Conservation (phyloP, 1,139 yeast species). For the Geotrichum candidum region DNA sequence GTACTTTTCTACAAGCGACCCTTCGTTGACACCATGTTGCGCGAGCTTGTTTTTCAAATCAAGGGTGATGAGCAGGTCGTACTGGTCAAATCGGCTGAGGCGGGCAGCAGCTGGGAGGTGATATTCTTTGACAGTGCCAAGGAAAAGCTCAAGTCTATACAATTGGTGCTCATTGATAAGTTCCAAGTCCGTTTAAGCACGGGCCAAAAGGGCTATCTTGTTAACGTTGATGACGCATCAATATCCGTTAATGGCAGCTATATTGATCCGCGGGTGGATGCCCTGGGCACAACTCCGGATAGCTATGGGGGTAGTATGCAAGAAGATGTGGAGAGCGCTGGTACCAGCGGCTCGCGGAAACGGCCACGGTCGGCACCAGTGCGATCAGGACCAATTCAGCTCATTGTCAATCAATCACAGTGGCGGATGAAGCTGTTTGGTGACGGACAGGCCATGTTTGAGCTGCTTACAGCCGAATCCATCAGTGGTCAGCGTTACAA, state of each 20-base stretch:
- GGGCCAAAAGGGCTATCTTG: constrained; percentile 1
- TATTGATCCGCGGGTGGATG: background rate
- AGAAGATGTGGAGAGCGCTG: background rate
- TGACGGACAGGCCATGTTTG: constrained; percentile 1
- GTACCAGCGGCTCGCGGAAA: background rate
- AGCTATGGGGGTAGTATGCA: background rate
- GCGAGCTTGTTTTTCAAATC: constrained; percentile 55
- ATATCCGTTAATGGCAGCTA: background rate
- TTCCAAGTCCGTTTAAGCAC: background rate
- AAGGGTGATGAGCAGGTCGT: constrained; percentile 26
- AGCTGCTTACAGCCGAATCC: constrained; percentile 13
- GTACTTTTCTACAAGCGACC: constrained; percentile 50
- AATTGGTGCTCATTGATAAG: constrained; percentile 5
- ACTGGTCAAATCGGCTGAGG: background rate
- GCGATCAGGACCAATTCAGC: background rate
- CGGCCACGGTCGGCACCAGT: constrained; percentile 1
- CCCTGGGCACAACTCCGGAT: background rate
- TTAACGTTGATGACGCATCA: background rate
- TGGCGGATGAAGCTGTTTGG: constrained; percentile 12
- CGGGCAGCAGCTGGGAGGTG: constrained; percentile 5
- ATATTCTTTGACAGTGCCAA: background rate
- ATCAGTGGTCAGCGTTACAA: constrained; percentile 11
- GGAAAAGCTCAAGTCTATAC: constrained; percentile 3
- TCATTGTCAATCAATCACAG: constrained; percentile 9
- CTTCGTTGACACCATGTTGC: constrained; percentile 44